phyloP scores from a whole-genome alignment of 148 eudicot genomes.

The Heliosperma pusillum region DNA sequence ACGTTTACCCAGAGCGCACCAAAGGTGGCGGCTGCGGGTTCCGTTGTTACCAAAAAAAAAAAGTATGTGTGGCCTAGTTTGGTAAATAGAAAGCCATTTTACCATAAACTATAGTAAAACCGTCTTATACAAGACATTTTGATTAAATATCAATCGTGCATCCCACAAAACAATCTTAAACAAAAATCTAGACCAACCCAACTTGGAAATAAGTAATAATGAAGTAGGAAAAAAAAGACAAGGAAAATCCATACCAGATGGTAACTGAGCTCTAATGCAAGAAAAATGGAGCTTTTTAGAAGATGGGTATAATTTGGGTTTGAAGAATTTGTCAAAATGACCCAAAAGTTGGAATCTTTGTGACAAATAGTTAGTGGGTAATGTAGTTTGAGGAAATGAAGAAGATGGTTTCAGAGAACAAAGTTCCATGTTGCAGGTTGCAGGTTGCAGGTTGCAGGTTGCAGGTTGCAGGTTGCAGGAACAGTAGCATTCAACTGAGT shows the following conservation, averaged over 20 bases:
- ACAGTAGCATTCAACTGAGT: slow-evolving; percentile 16
- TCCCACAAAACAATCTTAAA: background rate
- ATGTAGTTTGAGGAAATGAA: background rate
- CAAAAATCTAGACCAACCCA: background rate
- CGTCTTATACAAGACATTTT: background rate
- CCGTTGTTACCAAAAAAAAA: no score
- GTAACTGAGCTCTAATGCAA: slow-evolving; percentile 32
- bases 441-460: background rate
- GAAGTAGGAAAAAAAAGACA: background rate
- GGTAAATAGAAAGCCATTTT: background rate
- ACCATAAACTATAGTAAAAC: background rate
- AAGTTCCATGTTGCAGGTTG: slow-evolving; percentile 7
- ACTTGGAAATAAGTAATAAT: background rate
- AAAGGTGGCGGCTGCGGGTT: no score
- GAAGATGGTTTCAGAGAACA: slow-evolving; percentile 8
- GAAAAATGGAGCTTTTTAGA: slow-evolving; percentile 27
- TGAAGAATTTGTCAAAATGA: slow-evolving; percentile 24
- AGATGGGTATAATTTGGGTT: slow-evolving; percentile 18
- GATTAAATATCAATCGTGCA: background rate
- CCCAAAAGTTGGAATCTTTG: slow-evolving; percentile 8
- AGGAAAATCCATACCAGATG: slow-evolving; percentile 43
- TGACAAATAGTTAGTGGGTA: slow-evolving; percentile 2
- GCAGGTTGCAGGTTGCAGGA: background rate
- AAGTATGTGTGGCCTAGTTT: no score
- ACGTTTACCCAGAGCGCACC: no score